Evolutionary conservation across 495 filamentous ascomycete genomes (phyloP), one percentile per base, ranked within the genome.

Genomic region (Penicillium pancosmium): DNA sequence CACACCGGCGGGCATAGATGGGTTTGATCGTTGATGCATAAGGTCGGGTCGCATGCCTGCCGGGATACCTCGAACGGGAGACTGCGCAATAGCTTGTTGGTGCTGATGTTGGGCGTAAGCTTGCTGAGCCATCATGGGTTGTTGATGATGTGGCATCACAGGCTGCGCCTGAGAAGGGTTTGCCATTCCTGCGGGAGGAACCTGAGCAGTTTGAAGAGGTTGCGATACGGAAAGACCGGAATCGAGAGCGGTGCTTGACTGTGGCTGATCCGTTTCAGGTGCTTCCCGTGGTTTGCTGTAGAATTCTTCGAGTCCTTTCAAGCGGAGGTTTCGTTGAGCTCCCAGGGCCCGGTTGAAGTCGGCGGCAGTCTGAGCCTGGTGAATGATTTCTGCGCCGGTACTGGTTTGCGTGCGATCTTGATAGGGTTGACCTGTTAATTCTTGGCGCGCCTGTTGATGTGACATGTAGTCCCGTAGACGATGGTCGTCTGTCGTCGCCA

Each of bases 341-440:
- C 86, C 88, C 27, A 98, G 77, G 31, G 80, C 77, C 65, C 93
- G 93, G 73, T 96, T 98, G 77, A 86, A 96, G 65, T 98, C 93
- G 34, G 91, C 90, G 4, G 93, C 87, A 41, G 94, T 91, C 33
- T 89, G 83, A 31, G 92, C 92, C 67, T 98, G 92, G 52, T 90
- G 90, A 57, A 95, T 78, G 55, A 98, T 86, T 62, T 97, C 93
- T n/a, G 84, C 74, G 5, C 87, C 80, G n/a, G 89, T 82, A 62
- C 86, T 93, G 15, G 90, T 77, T 70, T 92, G 89, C 12, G 86
- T 89, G 49, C 91, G 84, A 70, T 98, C 95, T 70, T 92, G 88
- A 72, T 97, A 98, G 3, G 93, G 82, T 23, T 88, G 87, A 18
- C 94, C 95, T 3, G 90, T 86, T 56, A 97, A 83, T 68, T 98